Conservation (phyloP, 805 yeast genomes). For the Sungouiozyma intestinalis region DNA sequence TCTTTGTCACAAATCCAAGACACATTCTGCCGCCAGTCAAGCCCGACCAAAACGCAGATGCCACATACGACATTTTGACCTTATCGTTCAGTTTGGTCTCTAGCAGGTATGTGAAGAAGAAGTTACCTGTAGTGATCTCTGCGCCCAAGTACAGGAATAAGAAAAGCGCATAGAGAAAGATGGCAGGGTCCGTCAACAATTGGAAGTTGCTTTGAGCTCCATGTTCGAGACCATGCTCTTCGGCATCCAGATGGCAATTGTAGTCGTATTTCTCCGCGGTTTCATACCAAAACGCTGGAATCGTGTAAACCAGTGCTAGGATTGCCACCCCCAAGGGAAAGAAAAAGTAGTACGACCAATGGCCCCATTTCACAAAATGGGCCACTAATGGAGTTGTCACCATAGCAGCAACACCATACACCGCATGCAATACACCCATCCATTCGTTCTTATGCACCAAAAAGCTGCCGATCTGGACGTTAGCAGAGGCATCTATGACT, state of each 20-base stretch:
- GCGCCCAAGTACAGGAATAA: conserved; percentile 58
- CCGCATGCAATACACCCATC: conserved; percentile 56
- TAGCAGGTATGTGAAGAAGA: conserved; percentile 56
- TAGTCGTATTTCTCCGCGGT: conserved; percentile 30
- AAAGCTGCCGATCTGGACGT: conserved; percentile 25
- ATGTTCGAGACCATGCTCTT: conserved; percentile 7
- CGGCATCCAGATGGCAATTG: conserved; percentile 9
- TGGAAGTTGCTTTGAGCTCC: conserved; percentile 6
- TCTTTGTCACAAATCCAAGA: conserved; percentile 45
- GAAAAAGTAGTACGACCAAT: conserved; percentile 22
- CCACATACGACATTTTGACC: conserved; percentile 46
- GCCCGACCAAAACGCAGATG: conserved; percentile 67
- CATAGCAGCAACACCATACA: conserved; percentile 66
- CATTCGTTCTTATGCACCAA: conserved; percentile 42
- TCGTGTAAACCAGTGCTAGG: conserved; percentile 19
- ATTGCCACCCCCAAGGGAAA: conserved; percentile 32
- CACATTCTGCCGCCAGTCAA: conserved; percentile 52
- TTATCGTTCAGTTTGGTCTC: conserved; percentile 41
- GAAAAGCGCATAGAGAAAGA: conserved; percentile 42
- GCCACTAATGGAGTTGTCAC: conserved; percentile 58
- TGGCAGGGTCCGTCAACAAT: conserved; percentile 24
- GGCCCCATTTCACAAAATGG: conserved; percentile 22
- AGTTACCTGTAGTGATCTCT: conserved; percentile 60
- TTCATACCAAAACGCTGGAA: conserved; percentile 40
- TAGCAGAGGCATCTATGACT: conserved; percentile 25